These are phyloP conservation scores for Fusarium humuli DNA, from an alignment of 2,329 filamentous ascomycete genomes.

Conservation along the genomic window DNA sequence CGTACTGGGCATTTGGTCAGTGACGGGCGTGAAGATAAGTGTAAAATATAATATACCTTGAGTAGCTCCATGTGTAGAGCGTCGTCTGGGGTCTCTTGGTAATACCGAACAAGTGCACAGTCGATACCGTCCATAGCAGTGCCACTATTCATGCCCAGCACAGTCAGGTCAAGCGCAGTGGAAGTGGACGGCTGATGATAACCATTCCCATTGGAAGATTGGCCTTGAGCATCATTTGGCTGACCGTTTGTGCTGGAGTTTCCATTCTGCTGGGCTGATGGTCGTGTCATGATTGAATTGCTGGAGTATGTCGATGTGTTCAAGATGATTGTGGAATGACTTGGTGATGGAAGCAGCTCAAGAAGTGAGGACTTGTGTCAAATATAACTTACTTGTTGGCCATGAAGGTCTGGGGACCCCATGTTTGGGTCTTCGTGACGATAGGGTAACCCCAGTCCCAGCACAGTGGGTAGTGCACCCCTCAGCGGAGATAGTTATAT, in stretches of 20 bases:
- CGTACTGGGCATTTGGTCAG: slow-evolving; percentile 52
- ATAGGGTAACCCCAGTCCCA: no score
- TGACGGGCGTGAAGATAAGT: no score
- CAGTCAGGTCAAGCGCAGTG: slow-evolving; percentile 58
- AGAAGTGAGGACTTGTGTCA: no score
- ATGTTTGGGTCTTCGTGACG: no score
- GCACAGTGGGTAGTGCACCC: no score
- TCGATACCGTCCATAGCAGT: slow-evolving; percentile 68
- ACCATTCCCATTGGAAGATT: not conserved
- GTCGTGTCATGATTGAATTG: not conserved
- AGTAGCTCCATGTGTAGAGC: slow-evolving; percentile 65
- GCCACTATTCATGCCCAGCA: slow-evolving; percentile 62
- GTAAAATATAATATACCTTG: not conserved
- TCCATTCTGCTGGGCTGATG: not conserved
- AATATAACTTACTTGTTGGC: no score
- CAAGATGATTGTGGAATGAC: no score
- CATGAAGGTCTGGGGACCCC: no score
- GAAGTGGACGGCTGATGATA: not conserved
- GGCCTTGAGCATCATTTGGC: not conserved
- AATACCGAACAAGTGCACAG: slow-evolving; percentile 67
- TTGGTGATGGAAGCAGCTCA: no score
- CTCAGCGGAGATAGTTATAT: no score
- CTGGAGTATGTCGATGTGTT: no score
- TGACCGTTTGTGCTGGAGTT: not conserved
- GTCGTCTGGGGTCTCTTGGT: slow-evolving; percentile 61